Conservation (phyloP, 1,139 yeast genomes). For the Tardiomyces blankii region DNA sequence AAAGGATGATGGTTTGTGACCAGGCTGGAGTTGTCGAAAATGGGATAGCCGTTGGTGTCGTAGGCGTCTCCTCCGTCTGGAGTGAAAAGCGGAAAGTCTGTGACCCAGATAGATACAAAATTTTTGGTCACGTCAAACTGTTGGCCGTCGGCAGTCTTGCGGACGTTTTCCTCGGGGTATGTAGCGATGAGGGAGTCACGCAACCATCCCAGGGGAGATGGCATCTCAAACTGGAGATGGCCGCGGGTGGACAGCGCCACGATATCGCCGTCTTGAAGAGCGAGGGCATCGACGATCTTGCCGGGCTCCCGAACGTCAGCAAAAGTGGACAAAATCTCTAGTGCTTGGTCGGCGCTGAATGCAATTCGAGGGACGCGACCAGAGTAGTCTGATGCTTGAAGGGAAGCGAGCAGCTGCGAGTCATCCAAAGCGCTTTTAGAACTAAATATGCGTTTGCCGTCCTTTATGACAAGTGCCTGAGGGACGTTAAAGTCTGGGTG, state of each 20-base stretch:
- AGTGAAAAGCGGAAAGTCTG: conserved; percentile 80
- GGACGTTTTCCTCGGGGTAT: conserved; percentile 41
- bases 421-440: neutral
- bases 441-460: conserved; percentile 6
- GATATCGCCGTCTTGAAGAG: conserved; percentile 53
- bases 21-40: conserved; percentile 36
- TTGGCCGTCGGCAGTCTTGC: conserved; percentile 20
- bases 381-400: neutral
- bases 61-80: conserved; percentile 40
- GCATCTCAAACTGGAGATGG: conserved; percentile 66
- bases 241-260: conserved; percentile 68
- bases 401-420: neutral
- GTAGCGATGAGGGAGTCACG: conserved; percentile 59
- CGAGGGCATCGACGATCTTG: conserved; percentile 7
- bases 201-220: conserved; percentile 85
- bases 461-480: conserved; percentile 57
- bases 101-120: conserved; percentile 78
- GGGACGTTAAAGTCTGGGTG: conserved; percentile 46
- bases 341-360: neutral
- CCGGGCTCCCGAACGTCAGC: conserved; percentile 11
- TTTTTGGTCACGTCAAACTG: conserved; percentile 14
- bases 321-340: neutral
- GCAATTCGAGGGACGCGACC: neutral
- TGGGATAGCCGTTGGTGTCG: conserved; percentile 40
- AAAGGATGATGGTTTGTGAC: conserved; percentile 93